Evolutionary conservation across 148 eudicot genomes (phyloP).

Genomic region (Agrostemma githago): DNA sequence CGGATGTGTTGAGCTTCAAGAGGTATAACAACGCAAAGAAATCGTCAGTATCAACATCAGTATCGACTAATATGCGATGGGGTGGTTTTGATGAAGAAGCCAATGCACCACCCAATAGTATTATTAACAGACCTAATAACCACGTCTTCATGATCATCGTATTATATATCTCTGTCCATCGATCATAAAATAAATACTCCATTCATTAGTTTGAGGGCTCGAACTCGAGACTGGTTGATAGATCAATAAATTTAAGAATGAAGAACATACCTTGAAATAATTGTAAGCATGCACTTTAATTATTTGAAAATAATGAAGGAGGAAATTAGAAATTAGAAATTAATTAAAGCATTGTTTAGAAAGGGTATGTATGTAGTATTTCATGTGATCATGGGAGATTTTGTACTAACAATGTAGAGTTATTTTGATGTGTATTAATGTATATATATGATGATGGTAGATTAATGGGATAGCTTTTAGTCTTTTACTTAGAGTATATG

Average conservation of each 20-base stretch:
- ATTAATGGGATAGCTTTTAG: background rate
- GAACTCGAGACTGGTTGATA: too few relatives aligned
- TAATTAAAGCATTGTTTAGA: background rate
- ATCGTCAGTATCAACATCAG: constrained; percentile 34
- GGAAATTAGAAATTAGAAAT: too few relatives aligned
- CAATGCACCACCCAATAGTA: background rate
- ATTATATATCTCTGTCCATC: background rate
- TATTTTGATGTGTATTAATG: background rate
- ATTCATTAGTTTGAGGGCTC: too few relatives aligned
- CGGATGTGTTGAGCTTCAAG: constrained; percentile 27
- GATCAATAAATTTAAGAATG: background rate
- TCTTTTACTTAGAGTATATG: too few relatives aligned
- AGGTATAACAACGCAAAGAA: constrained; percentile 29
- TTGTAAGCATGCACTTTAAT: background rate
- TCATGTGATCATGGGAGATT: too few relatives aligned
- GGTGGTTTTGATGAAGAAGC: background rate
- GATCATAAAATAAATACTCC: too few relatives aligned
- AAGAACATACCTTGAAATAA: background rate
- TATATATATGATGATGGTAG: background rate
- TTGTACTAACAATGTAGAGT: background rate
- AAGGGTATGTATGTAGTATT: background rate
- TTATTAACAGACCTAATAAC: background rate
- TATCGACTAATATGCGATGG: constrained; percentile 23
- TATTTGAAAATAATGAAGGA: background rate
- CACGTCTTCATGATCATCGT: background rate